Evolutionary conservation across 108 stramenopile genomes (phyloP).

Genomic region (Cyclotella kingstonii): DNA sequence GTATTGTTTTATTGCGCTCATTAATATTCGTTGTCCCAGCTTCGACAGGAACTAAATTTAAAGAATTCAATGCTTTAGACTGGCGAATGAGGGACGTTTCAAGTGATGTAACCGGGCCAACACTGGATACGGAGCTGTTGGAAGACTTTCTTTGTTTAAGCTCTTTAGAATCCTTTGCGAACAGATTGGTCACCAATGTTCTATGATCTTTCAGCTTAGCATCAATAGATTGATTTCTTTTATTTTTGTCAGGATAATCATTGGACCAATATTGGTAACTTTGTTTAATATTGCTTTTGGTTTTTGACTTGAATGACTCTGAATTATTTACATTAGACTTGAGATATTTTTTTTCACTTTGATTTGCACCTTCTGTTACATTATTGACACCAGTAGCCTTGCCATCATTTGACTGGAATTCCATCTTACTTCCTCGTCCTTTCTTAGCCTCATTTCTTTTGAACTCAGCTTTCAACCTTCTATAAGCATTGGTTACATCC

Average conservation of each 20-base stretch:
- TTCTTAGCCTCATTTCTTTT: constrained; percentile 24
- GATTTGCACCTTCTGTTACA: background rate
- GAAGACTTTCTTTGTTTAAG: constrained; percentile 8
- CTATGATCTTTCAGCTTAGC: constrained; percentile 36
- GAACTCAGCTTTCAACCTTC: constrained; percentile 30
- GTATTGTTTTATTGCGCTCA: constrained; percentile 33
- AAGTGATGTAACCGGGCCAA: constrained; percentile 27
- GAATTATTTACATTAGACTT: background rate
- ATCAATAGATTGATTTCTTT: constrained; percentile 17
- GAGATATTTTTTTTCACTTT: background rate
- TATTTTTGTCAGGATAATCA: constrained; percentile 10
- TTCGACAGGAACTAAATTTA: constrained; percentile 41
- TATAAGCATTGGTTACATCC: constrained; percentile 39
- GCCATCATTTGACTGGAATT: background rate
- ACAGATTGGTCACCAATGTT: constrained; percentile 25
- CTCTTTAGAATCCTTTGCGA: constrained; percentile 27
- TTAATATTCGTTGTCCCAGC: constrained; percentile 43
- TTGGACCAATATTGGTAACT: background rate
- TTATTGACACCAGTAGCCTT: background rate
- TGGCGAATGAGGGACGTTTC: constrained; percentile 28
- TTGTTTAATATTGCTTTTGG: constrained; percentile 1
- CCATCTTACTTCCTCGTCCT: constrained; percentile 2
- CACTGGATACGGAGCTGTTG: constrained; percentile 17
- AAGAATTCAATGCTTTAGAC: constrained; percentile 15
- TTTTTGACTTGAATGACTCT: background rate